Conservation (phyloP, 108 stramenopile genomes). For the Cylindrotheca closterium region DNA sequence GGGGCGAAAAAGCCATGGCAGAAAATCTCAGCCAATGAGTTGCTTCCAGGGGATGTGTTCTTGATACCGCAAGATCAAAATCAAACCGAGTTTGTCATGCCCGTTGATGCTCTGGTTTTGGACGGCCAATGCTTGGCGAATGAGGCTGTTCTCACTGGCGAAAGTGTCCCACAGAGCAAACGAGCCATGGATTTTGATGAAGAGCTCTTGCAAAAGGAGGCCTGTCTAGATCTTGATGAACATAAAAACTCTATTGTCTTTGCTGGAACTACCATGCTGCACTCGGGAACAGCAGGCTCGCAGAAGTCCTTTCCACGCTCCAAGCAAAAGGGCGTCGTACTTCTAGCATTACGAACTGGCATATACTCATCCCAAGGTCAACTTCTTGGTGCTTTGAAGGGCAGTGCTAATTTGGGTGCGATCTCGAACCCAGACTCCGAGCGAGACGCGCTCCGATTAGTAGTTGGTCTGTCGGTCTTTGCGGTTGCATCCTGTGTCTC, state of each 20-base stretch:
- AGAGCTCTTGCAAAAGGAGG: slow-evolving; percentile 5
- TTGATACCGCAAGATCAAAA: slow-evolving; percentile 9
- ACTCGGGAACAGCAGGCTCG: slow-evolving; percentile 10
- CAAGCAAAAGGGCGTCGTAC: slow-evolving; percentile 6
- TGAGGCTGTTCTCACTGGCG: slow-evolving; percentile 85
- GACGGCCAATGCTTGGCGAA: slow-evolving; percentile 63
- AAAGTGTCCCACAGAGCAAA: slow-evolving; percentile 90
- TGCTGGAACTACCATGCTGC: slow-evolving; percentile 63
- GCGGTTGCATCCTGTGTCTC: slow-evolving; percentile 43
- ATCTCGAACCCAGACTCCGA: slow-evolving; percentile 49
- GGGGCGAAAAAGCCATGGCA: slow-evolving; percentile 32
- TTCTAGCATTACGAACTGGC: slow-evolving; percentile 74
- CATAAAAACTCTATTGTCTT: slow-evolving; percentile 62
- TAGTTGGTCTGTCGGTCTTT: slow-evolving; percentile 37
- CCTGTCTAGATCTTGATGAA: slow-evolving; percentile 44
- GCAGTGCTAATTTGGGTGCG: slow-evolving; percentile 34
- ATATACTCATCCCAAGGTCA: slow-evolving; percentile 87
- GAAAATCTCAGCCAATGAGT: slow-evolving; percentile 20
- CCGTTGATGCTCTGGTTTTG: slow-evolving; percentile 64
- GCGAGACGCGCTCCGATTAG: slow-evolving; percentile 48
- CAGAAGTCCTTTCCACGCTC: slow-evolving; percentile 2
- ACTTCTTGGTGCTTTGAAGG: slow-evolving; percentile 60
- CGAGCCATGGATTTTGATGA: slow-evolving; percentile 47
- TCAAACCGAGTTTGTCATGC: slow-evolving; percentile 23
- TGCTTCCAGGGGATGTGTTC: slow-evolving; percentile 67